These are phyloP conservation scores for Tuber aestivum DNA, from an alignment of 495 filamentous ascomycete genomes.

Conservation along the genomic window DNA sequence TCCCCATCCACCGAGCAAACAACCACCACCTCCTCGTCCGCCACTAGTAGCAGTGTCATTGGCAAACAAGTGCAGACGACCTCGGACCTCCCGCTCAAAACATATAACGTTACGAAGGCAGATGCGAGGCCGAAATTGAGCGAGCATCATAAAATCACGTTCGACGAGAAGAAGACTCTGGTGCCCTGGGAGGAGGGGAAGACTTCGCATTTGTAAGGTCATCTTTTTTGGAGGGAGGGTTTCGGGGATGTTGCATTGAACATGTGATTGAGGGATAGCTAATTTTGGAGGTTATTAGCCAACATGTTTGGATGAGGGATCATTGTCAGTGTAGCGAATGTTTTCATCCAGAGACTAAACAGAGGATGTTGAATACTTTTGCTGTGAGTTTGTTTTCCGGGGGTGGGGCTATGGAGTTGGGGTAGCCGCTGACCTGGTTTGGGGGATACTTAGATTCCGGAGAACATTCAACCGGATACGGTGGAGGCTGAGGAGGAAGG, in stretches of 20 bases:
- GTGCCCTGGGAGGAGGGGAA: constrained; percentile 43
- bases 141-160: constrained; percentile 40
- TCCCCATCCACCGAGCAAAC: not conserved
- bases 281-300: constrained; percentile 21
- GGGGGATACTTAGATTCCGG: constrained; percentile 48
- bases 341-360: constrained; percentile 69
- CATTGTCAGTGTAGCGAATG: constrained; percentile 73
- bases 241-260: not conserved
- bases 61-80: not conserved
- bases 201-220: constrained; percentile 41
- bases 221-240: not conserved
- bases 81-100: constrained; percentile 27
- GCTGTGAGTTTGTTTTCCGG: constrained; percentile 46
- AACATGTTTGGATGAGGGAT: constrained; percentile 53
- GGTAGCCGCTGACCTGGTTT: not conserved
- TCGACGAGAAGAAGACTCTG: constrained; percentile 41
- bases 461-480: constrained; percentile 48
- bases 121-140: constrained; percentile 38
- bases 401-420: constrained; percentile 4
- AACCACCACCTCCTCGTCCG: not conserved
- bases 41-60: not conserved
- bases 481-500: constrained; percentile 41
- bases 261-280: not conserved
- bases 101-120: constrained; percentile 42
- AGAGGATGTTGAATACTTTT: constrained; percentile 68